phyloP scores from a whole-genome alignment of 2,329 filamentous ascomycete species.

The Achaetomium macrosporum region DNA sequence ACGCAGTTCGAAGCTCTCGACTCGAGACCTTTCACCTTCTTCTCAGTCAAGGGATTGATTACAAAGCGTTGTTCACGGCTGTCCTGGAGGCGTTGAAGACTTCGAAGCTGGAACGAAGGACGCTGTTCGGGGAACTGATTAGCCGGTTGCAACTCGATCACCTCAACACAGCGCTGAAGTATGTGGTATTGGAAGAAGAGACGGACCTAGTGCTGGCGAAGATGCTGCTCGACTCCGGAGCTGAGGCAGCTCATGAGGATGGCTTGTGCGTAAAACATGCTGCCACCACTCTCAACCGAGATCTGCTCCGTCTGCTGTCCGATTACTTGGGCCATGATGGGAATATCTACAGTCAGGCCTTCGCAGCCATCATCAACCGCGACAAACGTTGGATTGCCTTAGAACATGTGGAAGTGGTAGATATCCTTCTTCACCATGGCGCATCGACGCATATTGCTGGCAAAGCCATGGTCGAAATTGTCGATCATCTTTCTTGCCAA shows the following conservation, averaged over 20 bases:
- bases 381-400: constrained; percentile 24
- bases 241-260: constrained; percentile 22
- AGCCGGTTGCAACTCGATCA: constrained; percentile 21
- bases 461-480: constrained; percentile 22
- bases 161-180: constrained; percentile 24
- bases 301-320: constrained; percentile 19
- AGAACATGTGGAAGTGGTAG: constrained; percentile 23
- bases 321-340: constrained; percentile 16
- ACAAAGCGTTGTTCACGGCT: constrained; percentile 22
- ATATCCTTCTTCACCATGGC: constrained; percentile 22
- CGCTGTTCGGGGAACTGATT: constrained; percentile 18
- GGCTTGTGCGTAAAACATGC: constrained; percentile 26
- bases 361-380: constrained; percentile 19
- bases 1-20: constrained; percentile 23
- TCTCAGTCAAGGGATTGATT: constrained; percentile 20
- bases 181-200: constrained; percentile 18
- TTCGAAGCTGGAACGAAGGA: constrained; percentile 8
- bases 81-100: constrained; percentile 20
- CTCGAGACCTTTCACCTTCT: constrained; percentile 22
- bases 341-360: constrained; percentile 19
- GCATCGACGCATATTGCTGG: constrained; percentile 18
- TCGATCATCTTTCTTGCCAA: constrained; percentile 21
- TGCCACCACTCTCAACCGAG: constrained; percentile 19
- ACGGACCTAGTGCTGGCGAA: constrained; percentile 20
- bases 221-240: constrained; percentile 23